Conservation (phyloP, 192 early-diverging fungal species). For the Coemansia aciculifera region DNA sequence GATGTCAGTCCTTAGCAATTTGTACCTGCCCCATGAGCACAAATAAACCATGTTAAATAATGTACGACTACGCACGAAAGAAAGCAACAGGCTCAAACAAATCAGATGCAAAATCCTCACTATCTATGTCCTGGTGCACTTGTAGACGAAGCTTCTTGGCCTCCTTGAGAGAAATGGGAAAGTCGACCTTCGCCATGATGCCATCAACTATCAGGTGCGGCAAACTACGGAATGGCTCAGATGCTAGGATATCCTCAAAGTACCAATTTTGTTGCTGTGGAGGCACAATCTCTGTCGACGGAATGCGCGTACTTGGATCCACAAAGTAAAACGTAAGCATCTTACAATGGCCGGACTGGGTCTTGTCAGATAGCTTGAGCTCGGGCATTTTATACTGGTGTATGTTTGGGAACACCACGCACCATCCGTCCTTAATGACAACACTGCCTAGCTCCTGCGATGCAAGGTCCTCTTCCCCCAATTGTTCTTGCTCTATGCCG, state of each 20-base stretch:
- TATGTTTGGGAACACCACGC: slow-evolving; percentile 63
- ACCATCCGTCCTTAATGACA: slow-evolving; percentile 49
- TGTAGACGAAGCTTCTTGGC: slow-evolving; percentile 40
- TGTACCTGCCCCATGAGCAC: no score
- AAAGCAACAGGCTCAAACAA: no score
- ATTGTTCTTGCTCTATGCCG: slow-evolving; percentile 15
- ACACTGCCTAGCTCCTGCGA: slow-evolving; percentile 43
- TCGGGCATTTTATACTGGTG: slow-evolving; percentile 60
- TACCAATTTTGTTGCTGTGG: slow-evolving; percentile 57
- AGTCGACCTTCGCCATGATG: slow-evolving; percentile 17
- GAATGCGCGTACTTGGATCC: slow-evolving; percentile 47
- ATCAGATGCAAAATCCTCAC: no score
- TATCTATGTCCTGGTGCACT: no score
- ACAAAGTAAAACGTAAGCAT: slow-evolving; percentile 67
- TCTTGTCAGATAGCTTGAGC: slow-evolving; percentile 54
- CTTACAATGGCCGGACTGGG: slow-evolving; percentile 58
- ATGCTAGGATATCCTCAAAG: background rate
- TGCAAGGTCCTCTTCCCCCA: no score
- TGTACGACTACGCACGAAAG: no score
- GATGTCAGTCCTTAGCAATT: no score
- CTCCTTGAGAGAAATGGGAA: slow-evolving; percentile 36
- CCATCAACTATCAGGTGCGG: slow-evolving; percentile 14
- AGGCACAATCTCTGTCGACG: slow-evolving; percentile 55
- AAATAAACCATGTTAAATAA: no score
- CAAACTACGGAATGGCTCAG: slow-evolving; percentile 1